Percentiles rank a stretch among this genome's conserved stretches.
These are phyloP conservation scores for Teunomyces tritomae DNA, from an alignment of 805 yeast genomes.

Conservation along the genomic window DNA sequence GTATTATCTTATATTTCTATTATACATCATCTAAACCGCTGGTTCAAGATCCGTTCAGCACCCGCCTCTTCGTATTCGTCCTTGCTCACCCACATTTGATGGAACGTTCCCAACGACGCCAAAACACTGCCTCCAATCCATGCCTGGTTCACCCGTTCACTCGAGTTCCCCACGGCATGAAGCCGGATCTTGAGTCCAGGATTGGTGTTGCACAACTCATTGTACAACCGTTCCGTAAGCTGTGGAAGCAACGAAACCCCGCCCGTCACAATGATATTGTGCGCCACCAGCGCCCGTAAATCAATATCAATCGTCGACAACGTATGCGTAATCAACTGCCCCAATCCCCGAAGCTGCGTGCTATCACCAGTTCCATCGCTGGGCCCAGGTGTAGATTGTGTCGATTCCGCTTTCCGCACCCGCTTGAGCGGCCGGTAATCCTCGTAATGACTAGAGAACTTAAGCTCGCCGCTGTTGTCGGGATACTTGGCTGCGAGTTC, in stretches of 20 bases:
- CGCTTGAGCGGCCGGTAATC: constrained; percentile 77
- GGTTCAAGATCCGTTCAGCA: constrained; percentile 71
- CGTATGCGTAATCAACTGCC: constrained; percentile 58
- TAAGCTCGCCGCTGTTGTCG: constrained; percentile 50
- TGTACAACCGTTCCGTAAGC: constrained; percentile 68
- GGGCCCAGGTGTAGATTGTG: constrained; percentile 24
- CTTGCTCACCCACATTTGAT: constrained; percentile 90
- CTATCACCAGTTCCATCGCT: constrained; percentile 4
- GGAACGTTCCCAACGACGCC: constrained; percentile 88
- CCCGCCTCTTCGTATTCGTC: constrained; percentile 89
- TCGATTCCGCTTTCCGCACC: constrained; percentile 43
- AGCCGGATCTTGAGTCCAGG: constrained; percentile 86
- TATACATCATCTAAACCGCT: constrained; percentile 64
- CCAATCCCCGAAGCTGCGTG: constrained; percentile 45
- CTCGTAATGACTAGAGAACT: constrained; percentile 46
- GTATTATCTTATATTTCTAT: not conserved
- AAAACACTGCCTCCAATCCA: constrained; percentile 94
- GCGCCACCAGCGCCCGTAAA: constrained; percentile 80
- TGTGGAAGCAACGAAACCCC: constrained; percentile 81
- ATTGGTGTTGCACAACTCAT: constrained; percentile 64
- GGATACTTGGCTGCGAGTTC: constrained; percentile 26
- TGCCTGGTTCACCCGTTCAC: constrained; percentile 75
- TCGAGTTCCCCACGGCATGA: constrained; percentile 73
- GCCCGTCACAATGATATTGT: constrained; percentile 85
- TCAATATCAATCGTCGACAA: constrained; percentile 70